A percentile compares a stretch with the other conserved stretches of the same genome.
These are phyloP conservation scores for Penicillium decumbens DNA, from an alignment of 2,329 filamentous ascomycete species.

Conservation along the genomic window DNA sequence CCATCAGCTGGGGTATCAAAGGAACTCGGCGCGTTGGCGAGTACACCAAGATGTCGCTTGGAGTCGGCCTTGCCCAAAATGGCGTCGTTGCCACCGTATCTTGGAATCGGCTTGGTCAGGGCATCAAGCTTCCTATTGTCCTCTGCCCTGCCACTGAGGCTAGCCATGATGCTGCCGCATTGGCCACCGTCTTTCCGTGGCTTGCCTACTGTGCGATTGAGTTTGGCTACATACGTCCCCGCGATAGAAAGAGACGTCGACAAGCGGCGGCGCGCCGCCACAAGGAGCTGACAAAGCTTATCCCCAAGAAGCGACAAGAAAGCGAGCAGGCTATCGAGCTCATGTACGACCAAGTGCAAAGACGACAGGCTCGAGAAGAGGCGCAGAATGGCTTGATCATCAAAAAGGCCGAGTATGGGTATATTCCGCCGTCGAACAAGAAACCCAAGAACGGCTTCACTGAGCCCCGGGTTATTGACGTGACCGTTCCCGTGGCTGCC, in stretches of 20 bases:
- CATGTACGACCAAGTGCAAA: slow-evolving; percentile 39
- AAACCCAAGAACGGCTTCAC: slow-evolving; percentile 19
- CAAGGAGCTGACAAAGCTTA: slow-evolving; percentile 34
- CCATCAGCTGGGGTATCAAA: slow-evolving; percentile 33
- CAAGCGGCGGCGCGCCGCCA: slow-evolving; percentile 33
- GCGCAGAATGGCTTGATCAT: slow-evolving; percentile 38
- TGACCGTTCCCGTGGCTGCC: slow-evolving; percentile 44
- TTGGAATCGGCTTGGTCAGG: slow-evolving; percentile 42
- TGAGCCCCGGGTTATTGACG: slow-evolving; percentile 34
- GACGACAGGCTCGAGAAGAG: slow-evolving; percentile 36
- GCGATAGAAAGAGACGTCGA: slow-evolving; percentile 34
- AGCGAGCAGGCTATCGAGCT: slow-evolving; percentile 39
- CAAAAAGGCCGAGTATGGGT: slow-evolving; percentile 40
- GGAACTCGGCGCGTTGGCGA: slow-evolving; percentile 37
- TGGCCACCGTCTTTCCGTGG: slow-evolving; percentile 39
- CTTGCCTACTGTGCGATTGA: slow-evolving; percentile 40
- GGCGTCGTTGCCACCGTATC: slow-evolving; percentile 38
- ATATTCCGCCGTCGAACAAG: slow-evolving; percentile 27
- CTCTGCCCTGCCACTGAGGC: slow-evolving; percentile 35
- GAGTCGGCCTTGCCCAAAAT: slow-evolving; percentile 33
- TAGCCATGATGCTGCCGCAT: slow-evolving; percentile 31
- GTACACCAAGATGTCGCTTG: slow-evolving; percentile 39
- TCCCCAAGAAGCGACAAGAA: slow-evolving; percentile 36
- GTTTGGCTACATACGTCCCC: slow-evolving; percentile 40
- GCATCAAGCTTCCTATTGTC: slow-evolving; percentile 37